Conservation (phyloP, 2,329 filamentous ascomycete species). For the Nannizziopsis barbatae region DNA sequence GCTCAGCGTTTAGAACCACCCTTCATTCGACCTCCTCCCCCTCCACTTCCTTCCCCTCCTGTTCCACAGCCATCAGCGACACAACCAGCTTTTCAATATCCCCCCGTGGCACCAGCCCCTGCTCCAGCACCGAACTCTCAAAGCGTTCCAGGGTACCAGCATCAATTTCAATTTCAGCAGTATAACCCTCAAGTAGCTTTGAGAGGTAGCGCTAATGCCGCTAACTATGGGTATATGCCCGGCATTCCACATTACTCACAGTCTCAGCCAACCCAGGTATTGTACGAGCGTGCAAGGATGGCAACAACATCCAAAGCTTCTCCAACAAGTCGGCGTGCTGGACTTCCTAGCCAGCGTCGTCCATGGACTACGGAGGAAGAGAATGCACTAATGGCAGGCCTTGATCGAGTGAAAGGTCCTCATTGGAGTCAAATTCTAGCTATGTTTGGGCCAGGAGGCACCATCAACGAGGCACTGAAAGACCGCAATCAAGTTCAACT, state of each 20-base stretch:
- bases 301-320: slow-evolving; percentile 47
- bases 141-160: slow-evolving; percentile 42
- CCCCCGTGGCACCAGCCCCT: slow-evolving; percentile 53
- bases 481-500: slow-evolving; percentile 84
- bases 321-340: slow-evolving; percentile 42
- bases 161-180: slow-evolving; percentile 34
- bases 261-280: slow-evolving; percentile 43
- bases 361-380: slow-evolving; percentile 87
- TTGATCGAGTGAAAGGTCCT: slow-evolving; percentile 79
- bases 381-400: slow-evolving; percentile 75
- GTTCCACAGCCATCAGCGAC: slow-evolving; percentile 12
- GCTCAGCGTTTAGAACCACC: slow-evolving; percentile 25
- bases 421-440: slow-evolving; percentile 89
- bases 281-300: slow-evolving; percentile 48
- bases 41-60: slow-evolving; percentile 8
- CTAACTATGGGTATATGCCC: slow-evolving; percentile 36
- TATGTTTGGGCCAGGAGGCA: slow-evolving; percentile 69
- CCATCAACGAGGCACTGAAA: slow-evolving; percentile 69
- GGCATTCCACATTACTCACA: slow-evolving; percentile 39
- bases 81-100: slow-evolving; percentile 9
- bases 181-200: slow-evolving; percentile 28
- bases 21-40: slow-evolving; percentile 2
- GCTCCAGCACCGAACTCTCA: slow-evolving; percentile 73
- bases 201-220: slow-evolving; percentile 26
- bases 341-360: slow-evolving; percentile 50